Evolutionary conservation across 1,284 basidiomycete species (phyloP), one percentile per base, ranked within the genome.

Genomic region (Polyporus tsugae): DNA sequence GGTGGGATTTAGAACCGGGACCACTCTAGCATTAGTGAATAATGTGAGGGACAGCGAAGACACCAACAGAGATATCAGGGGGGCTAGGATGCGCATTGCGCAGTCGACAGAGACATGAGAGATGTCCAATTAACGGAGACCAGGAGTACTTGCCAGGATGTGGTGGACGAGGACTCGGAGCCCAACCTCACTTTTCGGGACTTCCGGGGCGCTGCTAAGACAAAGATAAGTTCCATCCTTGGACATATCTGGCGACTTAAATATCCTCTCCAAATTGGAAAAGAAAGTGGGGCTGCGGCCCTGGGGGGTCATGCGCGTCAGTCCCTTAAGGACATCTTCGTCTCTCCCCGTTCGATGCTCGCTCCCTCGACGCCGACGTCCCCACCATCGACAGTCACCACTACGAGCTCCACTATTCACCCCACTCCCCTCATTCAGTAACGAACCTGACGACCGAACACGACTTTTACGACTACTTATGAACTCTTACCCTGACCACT

Each of bases 401-500:
- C 44, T 35, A 33, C 63, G 22, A 3, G 22, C 17, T 6, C 15
- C 53, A 41, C 25, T n/a, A 15, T 22, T 15, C n/a, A 58, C 13
- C 15, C 19, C 57, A 35, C 13, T 57, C n/a, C 5, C 10, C 52
- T 44, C 29, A 60, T 58, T 63, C 64, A 33, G 29, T 66, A 15
- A 69, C 69, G 65, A 69, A 38, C 36, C 33, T 67, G 11, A 72
- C 71, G 69, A 73, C 49, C 22, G 15, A 72, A 70, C 63, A 77
- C 73, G 65, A 71, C 4, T 44, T 62, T 73, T 55, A 76, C 73
- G 76, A 84, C 82, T 79, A 78, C 76, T 75, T 75, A 74, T 70
- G 64, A 70, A 46, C 39, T 77, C 80, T 75, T 79, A 79, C 73
- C 74, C 81, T 64, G 72, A 80, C 68, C 79, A 82, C 67, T 78